Conservation (phyloP, 257 asterid species). For the Nicotiana otophora region DNA sequence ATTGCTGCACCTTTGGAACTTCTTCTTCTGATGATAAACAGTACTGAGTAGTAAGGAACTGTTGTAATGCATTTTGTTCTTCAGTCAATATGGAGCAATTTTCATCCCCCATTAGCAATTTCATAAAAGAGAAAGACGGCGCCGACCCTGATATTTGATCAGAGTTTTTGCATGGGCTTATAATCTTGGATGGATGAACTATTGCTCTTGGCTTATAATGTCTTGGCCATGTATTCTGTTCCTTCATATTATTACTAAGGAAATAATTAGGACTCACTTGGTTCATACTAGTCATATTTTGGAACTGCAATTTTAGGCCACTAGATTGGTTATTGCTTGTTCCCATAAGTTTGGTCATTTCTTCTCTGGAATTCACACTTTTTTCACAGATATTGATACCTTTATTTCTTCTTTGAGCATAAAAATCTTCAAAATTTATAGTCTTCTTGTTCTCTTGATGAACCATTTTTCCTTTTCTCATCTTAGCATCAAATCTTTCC, state of each 20-base stretch:
- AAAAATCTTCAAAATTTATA: not conserved
- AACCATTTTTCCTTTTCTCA: not conserved
- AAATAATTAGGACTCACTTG: not conserved
- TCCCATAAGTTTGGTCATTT: not conserved
- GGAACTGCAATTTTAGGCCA: not conserved
- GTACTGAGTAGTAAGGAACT: not conserved
- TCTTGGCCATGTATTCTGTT: not conserved
- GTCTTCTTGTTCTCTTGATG: not conserved
- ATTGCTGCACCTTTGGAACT: not conserved
- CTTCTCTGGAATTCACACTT: not conserved
- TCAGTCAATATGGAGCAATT: not conserved
- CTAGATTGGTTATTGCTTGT: not conserved
- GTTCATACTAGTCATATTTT: not conserved
- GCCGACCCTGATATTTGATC: not conserved
- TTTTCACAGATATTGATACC: not conserved
- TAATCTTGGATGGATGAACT: constrained; percentile 2
- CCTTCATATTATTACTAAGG: not conserved
- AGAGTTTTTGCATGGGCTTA: not conserved
- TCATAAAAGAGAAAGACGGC: not conserved
- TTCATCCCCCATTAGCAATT: not conserved
- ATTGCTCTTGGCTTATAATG: not conserved
- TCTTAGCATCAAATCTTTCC: not conserved
- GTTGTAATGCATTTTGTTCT: not conserved
- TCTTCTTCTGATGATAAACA: not conserved
- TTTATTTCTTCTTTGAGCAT: not conserved